Evolutionary conservation across 2,329 filamentous ascomycete species (phyloP), one percentile per base, ranked within the genome.

Genomic region (Diplodia seriata): DNA sequence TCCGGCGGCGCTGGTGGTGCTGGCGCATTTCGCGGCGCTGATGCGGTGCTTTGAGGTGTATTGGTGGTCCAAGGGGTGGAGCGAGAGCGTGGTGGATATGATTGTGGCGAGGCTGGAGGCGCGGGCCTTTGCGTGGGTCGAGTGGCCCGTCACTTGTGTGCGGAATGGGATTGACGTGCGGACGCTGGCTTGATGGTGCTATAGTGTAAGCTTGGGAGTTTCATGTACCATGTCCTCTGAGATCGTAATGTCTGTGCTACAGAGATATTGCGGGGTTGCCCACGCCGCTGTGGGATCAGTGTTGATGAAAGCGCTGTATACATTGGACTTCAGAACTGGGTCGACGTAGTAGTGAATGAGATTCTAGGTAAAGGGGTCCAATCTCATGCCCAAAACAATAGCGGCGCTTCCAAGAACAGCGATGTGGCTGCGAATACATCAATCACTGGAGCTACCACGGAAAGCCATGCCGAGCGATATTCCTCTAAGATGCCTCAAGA

Each of bases 31-130:
- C 18, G n/a, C 33, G 8, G 50, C 51, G 8, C 23, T 66, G 49
- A 31, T 56, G 33, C 36, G 49, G 12, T n/a, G 33, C 6, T 55
- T 18, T n/a, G 62, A 54, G 29, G 15, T 54, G 14, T 47, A 40
- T 55, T 51, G 51, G 55, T 40, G 55, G 36, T 40, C 36, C 20
- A 18, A 66, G 7, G 62, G 62, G 9, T 66, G 62, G 62, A 54
- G 51, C n/a, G 62, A 54, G 15, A 55, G 51, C 36, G 49, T 53
- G 11, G 20, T 64, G 23, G 6, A 64, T 18, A 43, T 61, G 40
- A 18, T 61, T n/a, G 36, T 61, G n/a, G 18, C 26, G 20, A 18
- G 36, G 11, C 15, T 61, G 23, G 56, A 26, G 12, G 56, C 11
- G 18, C 8, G 23, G 3, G 12, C 6, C 20, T 38, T 7, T 3